These are phyloP conservation scores for Bolboschoenoplectus hybrid DNA, from an alignment of 202 grass and related monocot genomes.

Conservation along the genomic window DNA sequence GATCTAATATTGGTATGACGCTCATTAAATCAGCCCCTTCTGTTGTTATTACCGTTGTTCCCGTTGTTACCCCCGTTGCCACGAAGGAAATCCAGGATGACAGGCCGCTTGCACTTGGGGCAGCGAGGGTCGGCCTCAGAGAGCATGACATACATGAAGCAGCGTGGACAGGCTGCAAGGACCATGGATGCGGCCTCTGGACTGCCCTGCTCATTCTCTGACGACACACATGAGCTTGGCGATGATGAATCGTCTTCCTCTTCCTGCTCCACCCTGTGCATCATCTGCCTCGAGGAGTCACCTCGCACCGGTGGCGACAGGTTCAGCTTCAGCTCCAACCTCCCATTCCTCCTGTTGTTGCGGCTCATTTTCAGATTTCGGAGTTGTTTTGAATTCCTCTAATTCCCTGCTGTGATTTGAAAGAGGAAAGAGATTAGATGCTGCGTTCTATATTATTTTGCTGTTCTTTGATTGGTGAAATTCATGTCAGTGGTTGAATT, in stretches of 20 bases:
- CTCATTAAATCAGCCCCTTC: conserved; percentile 4
- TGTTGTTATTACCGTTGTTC: conserved; percentile 38
- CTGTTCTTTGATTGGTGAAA: not conserved
- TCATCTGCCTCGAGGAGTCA: conserved; percentile 50
- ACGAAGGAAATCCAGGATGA: conserved; percentile 76
- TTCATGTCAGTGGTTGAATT: not conserved
- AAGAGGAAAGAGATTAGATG: not conserved
- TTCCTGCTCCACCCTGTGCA: conserved; percentile 21
- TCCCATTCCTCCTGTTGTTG: conserved; percentile 71
- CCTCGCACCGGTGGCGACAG: conserved; percentile 60
- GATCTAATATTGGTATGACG: not conserved
- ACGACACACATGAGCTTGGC: conserved; percentile 86
- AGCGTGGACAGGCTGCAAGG: conserved; percentile 69
- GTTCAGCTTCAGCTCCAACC: conserved; percentile 70
- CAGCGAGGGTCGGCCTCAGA: conserved; percentile 74
- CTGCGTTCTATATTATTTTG: not conserved
- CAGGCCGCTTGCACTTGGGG: conserved; percentile 68
- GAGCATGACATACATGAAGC: conserved; percentile 91
- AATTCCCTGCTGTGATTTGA: conserved; percentile 2
- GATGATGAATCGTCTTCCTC: conserved; percentile 56
- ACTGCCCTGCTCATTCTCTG: conserved; percentile 78
- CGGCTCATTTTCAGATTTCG: conserved; percentile 56
- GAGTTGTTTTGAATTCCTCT: not conserved
- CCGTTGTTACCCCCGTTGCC: conserved; percentile 22
- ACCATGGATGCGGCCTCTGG: conserved; percentile 77